A percentile compares a stretch with the other conserved stretches of the same genome.
phyloP scores from a whole-genome alignment of 2,329 filamentous ascomycete genomes.

The Alternaria conjuncta region DNA sequence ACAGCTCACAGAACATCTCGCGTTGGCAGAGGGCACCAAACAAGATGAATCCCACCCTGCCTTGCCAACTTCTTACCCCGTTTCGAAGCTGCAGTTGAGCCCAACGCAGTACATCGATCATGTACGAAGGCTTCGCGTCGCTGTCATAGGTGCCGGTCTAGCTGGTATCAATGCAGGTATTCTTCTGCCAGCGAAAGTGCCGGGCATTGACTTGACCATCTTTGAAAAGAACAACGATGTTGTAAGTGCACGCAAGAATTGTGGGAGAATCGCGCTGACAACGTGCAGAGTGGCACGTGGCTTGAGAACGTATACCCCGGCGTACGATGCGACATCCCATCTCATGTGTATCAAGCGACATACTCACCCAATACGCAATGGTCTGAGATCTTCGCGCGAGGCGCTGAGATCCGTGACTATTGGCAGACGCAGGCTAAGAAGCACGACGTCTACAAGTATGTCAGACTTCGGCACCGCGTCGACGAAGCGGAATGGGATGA shows the following conservation, averaged over 20 bases:
- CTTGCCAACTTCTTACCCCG: conserved; percentile 33
- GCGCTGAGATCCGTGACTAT: conserved; percentile 52
- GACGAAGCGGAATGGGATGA: conserved; percentile 50
- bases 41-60: conserved; percentile 14
- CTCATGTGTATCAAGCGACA: conserved; percentile 51
- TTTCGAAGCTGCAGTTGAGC: conserved; percentile 37
- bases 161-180: conserved; percentile 69
- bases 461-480: conserved; percentile 50
- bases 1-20: conserved; percentile 37
- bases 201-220: conserved; percentile 64
- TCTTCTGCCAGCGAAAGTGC: conserved; percentile 72
- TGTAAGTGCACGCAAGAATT: conserved; percentile 13
- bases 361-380: conserved; percentile 55
- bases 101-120: conserved; percentile 37
- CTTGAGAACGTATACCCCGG: conserved; percentile 47
- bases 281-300: conserved; percentile 40
- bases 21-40: conserved; percentile 22
- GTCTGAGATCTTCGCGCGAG: conserved; percentile 51
- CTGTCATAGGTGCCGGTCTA: conserved; percentile 69
- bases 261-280: neutral
- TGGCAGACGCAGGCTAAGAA: conserved; percentile 49
- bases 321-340: conserved; percentile 41
- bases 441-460: conserved; percentile 48
- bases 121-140: conserved; percentile 54
- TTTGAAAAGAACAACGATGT: conserved; percentile 57